These are phyloP conservation scores for Colletotrichum incanum DNA, from an alignment of 2,329 filamentous ascomycete species.

Conservation along the genomic window DNA sequence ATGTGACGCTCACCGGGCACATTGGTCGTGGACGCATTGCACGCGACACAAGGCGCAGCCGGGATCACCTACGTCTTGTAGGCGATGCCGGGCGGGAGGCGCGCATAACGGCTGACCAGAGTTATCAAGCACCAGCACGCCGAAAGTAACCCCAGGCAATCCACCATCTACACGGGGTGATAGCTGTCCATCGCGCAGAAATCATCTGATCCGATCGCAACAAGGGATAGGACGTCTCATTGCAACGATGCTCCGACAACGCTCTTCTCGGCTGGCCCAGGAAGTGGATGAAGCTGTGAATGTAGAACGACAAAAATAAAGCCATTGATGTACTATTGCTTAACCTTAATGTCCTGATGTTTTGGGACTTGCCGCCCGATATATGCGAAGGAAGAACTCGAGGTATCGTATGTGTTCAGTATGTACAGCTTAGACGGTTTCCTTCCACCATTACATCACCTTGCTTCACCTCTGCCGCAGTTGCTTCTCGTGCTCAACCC, in stretches of 20 bases:
- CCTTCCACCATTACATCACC: background rate
- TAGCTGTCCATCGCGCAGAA: background rate
- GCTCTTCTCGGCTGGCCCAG: background rate
- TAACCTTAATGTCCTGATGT: conserved; percentile 9
- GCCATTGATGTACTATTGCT: background rate
- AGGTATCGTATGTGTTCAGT: conserved; percentile 35
- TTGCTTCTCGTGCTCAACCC: conserved; percentile 81
- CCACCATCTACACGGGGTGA: background rate
- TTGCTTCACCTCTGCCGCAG: conserved; percentile 76
- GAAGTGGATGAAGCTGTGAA: background rate
- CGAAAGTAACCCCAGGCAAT: background rate
- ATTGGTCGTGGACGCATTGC: conserved; percentile 3
- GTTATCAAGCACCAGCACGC: background rate
- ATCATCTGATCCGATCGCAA: background rate
- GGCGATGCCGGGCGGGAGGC: conserved; percentile 16
- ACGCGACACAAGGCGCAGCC: conserved; percentile 10
- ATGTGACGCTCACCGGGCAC: conserved; percentile 14
- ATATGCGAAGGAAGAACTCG: conserved; percentile 10
- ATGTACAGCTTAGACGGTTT: conserved; percentile 5
- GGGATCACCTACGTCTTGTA: conserved; percentile 13
- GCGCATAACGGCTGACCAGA: conserved; percentile 1
- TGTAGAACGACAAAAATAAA: background rate
- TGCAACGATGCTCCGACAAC: background rate
- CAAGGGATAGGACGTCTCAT: background rate
- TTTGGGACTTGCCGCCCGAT: background rate